phyloP scores from a whole-genome alignment of 345 rosid species.

The Camelina neglecta region DNA sequence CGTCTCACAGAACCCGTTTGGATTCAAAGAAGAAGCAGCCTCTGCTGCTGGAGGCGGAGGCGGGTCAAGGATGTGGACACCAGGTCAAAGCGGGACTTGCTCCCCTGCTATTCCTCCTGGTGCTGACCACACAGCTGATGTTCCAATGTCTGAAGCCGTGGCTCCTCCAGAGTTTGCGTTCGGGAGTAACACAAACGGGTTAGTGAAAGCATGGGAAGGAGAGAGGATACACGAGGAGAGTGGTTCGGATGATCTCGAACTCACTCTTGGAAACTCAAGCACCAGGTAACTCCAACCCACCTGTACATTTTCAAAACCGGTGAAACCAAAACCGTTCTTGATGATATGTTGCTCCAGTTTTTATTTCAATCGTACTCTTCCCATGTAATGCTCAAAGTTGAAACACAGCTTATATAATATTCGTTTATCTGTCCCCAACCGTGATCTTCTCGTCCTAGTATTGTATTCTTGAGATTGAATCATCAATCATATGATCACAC shows the following conservation, averaged over 20 bases:
- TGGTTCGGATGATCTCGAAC: constrained; percentile 94
- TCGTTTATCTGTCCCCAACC: constrained; percentile 20
- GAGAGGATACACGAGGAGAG: constrained; percentile 95
- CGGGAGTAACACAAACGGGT: constrained; percentile 65
- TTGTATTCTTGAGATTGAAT: constrained; percentile 26
- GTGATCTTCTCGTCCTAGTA: background rate
- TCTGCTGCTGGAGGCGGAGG: constrained; percentile 50
- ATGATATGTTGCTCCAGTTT: constrained; percentile 12
- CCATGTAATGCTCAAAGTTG: constrained; percentile 33
- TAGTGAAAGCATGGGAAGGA: constrained; percentile 99
- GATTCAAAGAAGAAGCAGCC: constrained; percentile 64
- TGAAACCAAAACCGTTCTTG: constrained; percentile 24
- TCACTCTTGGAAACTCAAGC: constrained; percentile 91
- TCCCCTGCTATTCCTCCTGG: constrained; percentile 89
- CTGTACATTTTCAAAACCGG: constrained; percentile 25
- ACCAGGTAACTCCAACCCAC: constrained; percentile 53
- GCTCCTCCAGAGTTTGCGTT: constrained; percentile 83
- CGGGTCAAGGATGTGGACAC: constrained; percentile 89
- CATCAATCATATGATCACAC: background rate
- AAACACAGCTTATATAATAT: constrained; percentile 29
- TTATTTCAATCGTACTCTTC: constrained; percentile 13
- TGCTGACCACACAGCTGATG: constrained; percentile 75
- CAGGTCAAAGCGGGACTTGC: constrained; percentile 96
- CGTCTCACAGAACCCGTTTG: constrained; percentile 76
- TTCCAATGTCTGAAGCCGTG: constrained; percentile 75